Conservation (phyloP, 345 rosid species). For the Eucalyptus marginata region DNA sequence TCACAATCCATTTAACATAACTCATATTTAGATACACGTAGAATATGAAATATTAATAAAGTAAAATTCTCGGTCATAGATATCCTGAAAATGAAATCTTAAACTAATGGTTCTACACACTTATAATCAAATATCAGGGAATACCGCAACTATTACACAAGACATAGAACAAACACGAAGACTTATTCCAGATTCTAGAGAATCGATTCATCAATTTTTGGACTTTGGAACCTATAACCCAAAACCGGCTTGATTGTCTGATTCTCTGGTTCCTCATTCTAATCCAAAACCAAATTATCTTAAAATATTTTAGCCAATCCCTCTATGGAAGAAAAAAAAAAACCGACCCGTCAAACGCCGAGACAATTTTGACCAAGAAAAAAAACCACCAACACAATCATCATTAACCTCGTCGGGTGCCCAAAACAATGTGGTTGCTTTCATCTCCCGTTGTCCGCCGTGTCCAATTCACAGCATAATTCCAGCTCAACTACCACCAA, state of each 20-base stretch:
- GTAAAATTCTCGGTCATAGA: accelerated
- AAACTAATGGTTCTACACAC: accelerated
- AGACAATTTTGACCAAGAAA: too few species aligned
- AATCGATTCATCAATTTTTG: accelerated
- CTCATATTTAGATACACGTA: accelerated
- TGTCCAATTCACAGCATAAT: accelerated
- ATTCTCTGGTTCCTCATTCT: too few species aligned
- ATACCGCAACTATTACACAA: accelerated
- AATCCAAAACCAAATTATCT: too few species aligned
- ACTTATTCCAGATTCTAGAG: accelerated
- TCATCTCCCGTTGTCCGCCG: background rate
- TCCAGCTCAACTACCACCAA: background rate
- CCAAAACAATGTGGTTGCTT: background rate
- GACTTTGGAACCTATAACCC: background rate
- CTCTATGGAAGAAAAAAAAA: too few species aligned
- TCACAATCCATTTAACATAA: too few species aligned
- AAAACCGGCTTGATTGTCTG: too few species aligned
- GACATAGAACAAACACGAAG: too few species aligned
- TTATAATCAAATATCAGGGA: accelerated
- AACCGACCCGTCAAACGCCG: too few species aligned
- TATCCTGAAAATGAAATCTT: background rate
- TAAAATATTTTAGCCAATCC: too few species aligned
- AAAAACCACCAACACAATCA: background rate
- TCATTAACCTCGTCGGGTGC: background rate
- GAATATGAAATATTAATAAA: too few species aligned